These are phyloP conservation scores for Myxozyma monticola DNA, from an alignment of 805 yeast genomes.

Conservation along the genomic window DNA sequence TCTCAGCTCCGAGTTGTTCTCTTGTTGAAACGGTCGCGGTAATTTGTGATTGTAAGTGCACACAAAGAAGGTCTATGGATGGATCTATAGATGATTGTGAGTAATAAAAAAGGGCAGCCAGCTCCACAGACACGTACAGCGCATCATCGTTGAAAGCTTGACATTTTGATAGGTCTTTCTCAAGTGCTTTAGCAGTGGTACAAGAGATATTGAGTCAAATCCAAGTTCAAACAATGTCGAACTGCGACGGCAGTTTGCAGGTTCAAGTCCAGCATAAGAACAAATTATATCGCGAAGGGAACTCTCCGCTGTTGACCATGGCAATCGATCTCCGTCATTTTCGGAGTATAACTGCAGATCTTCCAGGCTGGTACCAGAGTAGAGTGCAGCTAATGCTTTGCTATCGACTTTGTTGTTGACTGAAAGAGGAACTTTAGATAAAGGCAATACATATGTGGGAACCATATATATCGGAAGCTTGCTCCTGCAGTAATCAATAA, in stretches of 20 bases:
- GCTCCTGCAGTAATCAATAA: constrained; percentile 2
- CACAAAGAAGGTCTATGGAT: constrained; percentile 7
- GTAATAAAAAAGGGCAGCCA: background rate
- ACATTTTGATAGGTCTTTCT: background rate
- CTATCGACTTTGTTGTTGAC: constrained; percentile 33
- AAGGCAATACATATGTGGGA: constrained; percentile 31
- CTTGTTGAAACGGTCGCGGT: background rate
- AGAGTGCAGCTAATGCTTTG: constrained; percentile 17
- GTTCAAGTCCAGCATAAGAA: background rate
- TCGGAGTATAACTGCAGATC: background rate
- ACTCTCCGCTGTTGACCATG: constrained; percentile 14
- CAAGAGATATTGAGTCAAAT: constrained; percentile 33
- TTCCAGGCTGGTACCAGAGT: background rate
- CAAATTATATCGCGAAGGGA: constrained; percentile 11
- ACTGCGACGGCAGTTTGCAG: background rate
- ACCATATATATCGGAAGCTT: constrained; percentile 32
- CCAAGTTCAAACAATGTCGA: constrained; percentile 33
- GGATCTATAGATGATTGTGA: constrained; percentile 12
- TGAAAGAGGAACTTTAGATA: constrained; percentile 28
- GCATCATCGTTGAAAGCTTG: constrained; percentile 13
- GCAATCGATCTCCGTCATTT: background rate
- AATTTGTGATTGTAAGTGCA: background rate
- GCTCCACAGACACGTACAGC: constrained; percentile 7
- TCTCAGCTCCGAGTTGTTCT: background rate
- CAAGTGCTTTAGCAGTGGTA: constrained; percentile 19